Evolutionary conservation across 805 yeast species (phyloP).

Genomic region (Pichia kluyveri): DNA sequence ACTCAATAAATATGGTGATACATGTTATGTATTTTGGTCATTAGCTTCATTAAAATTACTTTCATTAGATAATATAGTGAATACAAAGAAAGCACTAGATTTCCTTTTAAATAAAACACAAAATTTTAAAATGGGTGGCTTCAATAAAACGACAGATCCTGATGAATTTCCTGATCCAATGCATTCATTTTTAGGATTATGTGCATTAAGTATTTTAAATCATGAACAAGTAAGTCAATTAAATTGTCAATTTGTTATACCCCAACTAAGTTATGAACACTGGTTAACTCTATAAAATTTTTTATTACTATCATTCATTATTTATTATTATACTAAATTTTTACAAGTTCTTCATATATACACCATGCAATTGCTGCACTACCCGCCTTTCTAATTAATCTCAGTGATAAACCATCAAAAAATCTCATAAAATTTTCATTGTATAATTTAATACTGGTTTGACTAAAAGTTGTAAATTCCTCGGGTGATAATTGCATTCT

Average conservation of each 20-base stretch:
- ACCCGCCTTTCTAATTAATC: conserved; percentile 77
- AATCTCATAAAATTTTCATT: conserved; percentile 46
- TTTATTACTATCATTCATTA: not conserved
- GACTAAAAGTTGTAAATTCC: conserved; percentile 32
- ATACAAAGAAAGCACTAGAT: conserved; percentile 26
- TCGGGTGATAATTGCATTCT: conserved; percentile 69
- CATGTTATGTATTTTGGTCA: conserved; percentile 86
- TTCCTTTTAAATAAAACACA: conserved; percentile 53
- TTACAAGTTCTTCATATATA: conserved; percentile 82
- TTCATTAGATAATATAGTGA: conserved; percentile 21
- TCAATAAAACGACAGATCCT: conserved; percentile 49
- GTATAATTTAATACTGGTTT: conserved; percentile 31
- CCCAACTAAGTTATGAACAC: conserved; percentile 11
- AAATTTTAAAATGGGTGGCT: conserved; percentile 63
- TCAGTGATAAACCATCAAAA: conserved; percentile 75
- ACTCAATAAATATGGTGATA: conserved; percentile 74
- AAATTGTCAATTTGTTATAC: conserved; percentile 18
- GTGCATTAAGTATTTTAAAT: conserved; percentile 36
- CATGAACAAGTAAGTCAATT: conserved; percentile 8
- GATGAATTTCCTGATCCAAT: conserved; percentile 58
- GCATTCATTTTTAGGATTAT: conserved; percentile 56
- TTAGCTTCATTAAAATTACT: conserved; percentile 48
- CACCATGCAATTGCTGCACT: conserved; percentile 98
- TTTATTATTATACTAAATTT: conserved; percentile 15
- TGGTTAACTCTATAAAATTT: conserved; percentile 11